These are phyloP conservation scores for Eucalyptus coolabah DNA, from an alignment of 345 rosid species.

Conservation along the genomic window DNA sequence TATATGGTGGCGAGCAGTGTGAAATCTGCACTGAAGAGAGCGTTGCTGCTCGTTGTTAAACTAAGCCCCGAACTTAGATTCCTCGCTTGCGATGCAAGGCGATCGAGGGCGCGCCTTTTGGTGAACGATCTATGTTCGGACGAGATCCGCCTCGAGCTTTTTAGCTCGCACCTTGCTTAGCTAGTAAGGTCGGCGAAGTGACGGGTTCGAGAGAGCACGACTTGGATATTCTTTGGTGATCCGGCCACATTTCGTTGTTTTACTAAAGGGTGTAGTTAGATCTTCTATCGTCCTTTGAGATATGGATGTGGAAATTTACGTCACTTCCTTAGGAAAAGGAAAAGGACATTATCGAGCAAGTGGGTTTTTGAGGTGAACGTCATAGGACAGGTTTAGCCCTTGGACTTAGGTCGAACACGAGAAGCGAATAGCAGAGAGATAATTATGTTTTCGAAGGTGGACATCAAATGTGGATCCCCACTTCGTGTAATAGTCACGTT, in stretches of 20 bases:
- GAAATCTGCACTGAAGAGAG: background rate
- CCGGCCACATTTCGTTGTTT: background rate
- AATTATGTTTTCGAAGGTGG: background rate
- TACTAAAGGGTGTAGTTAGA: background rate
- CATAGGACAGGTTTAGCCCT: background rate
- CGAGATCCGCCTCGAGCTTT: background rate
- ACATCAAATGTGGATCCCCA: background rate
- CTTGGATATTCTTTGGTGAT: background rate
- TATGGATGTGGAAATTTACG: background rate
- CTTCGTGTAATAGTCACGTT: background rate
- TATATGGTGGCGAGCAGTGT: background rate
- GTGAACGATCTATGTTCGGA: background rate
- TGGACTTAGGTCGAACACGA: background rate
- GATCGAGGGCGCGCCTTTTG: background rate
- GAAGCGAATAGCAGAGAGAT: background rate
- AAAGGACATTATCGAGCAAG: background rate
- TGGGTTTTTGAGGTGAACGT: background rate
- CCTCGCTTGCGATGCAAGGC: background rate
- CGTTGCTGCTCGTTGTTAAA: rapidly evolving
- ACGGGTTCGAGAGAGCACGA: background rate
- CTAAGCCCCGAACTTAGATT: background rate
- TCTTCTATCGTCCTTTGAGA: background rate
- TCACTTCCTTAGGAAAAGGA: background rate
- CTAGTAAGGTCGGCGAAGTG: background rate
- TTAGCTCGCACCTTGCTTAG: background rate